A percentile compares a stretch with the other conserved stretches of the same genome.
Evolutionary conservation across 495 filamentous ascomycete genomes (phyloP).

Genomic region (Neurospora sp.): DNA sequence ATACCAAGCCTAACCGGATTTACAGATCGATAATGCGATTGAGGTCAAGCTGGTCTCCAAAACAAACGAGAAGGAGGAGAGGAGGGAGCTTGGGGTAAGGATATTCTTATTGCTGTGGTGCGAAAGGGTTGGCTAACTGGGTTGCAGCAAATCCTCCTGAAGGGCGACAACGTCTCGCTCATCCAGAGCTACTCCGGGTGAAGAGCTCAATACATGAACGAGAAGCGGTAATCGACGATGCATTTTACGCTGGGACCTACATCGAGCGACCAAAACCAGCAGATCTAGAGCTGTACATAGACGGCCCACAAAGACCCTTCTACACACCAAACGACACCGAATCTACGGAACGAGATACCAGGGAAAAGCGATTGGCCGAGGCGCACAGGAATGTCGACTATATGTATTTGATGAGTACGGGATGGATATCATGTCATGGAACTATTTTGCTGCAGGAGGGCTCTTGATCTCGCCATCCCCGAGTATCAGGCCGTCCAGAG

Average conservation of each 20-base stretch:
- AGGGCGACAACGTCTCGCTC: slow-evolving; percentile 94
- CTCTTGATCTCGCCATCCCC: slow-evolving; percentile 35
- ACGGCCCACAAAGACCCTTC: background rate
- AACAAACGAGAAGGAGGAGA: slow-evolving; percentile 60
- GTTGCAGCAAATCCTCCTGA: slow-evolving; percentile 83
- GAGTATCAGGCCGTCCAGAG: slow-evolving; percentile 36
- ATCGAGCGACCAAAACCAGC: background rate
- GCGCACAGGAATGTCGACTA: slow-evolving; percentile 6
- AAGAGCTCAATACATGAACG: slow-evolving; percentile 5
- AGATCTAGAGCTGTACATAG: background rate
- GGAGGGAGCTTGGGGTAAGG: slow-evolving; percentile 61
- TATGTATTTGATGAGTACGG: background rate
- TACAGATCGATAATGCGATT: slow-evolving; percentile 67
- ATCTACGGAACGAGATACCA: slow-evolving; percentile 13
- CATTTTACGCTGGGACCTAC: background rate
- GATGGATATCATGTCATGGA: background rate
- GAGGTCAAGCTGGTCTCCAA: slow-evolving; percentile 84
- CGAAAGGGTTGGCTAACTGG: slow-evolving; percentile 17
- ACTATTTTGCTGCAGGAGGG: slow-evolving; percentile 1
- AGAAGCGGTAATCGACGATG: background rate
- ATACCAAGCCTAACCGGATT: background rate
- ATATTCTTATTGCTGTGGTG: background rate
- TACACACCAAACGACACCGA: background rate
- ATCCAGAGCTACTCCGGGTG: slow-evolving; percentile 66
- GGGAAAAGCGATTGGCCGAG: slow-evolving; percentile 2